These are phyloP conservation scores for Casaregolazyma lundiana DNA, from an alignment of 1,139 yeast genomes.

Conservation along the genomic window DNA sequence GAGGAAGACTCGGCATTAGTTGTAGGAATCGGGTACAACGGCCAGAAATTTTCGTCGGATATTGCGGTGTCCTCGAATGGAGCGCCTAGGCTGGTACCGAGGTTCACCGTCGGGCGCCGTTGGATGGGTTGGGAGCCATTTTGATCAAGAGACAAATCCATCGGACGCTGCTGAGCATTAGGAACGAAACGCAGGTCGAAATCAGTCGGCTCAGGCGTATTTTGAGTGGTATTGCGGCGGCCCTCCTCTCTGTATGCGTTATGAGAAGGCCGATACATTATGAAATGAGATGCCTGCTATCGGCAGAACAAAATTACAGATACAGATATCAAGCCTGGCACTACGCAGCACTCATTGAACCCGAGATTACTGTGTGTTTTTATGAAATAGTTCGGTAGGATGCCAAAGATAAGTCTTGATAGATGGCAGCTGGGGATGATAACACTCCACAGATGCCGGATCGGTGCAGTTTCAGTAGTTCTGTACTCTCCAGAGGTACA, in stretches of 20 bases:
- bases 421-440: no score
- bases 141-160: background rate
- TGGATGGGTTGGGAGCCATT: background rate
- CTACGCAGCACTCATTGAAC: background rate
- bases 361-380: background rate
- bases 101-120: background rate
- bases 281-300: background rate
- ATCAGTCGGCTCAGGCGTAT: conserved; percentile 7
- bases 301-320: background rate
- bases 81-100: background rate
- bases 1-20: background rate
- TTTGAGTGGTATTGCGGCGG: conserved; percentile 6
- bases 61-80: background rate
- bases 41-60: conserved; percentile 2
- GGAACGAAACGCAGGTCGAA: conserved; percentile 4
- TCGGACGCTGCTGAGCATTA: background rate
- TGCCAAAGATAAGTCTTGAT: no score
- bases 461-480: no score
- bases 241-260: background rate
- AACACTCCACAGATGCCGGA: no score
- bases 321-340: background rate
- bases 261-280: background rate
- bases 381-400: no score
- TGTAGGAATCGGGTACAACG: conserved; percentile 6
- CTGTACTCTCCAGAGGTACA: no score